Percentiles rank a stretch among this genome's conserved stretches.
Conservation (phyloP, 2,329 filamentous ascomycete species). For the Dactylellina drechsleri region DNA sequence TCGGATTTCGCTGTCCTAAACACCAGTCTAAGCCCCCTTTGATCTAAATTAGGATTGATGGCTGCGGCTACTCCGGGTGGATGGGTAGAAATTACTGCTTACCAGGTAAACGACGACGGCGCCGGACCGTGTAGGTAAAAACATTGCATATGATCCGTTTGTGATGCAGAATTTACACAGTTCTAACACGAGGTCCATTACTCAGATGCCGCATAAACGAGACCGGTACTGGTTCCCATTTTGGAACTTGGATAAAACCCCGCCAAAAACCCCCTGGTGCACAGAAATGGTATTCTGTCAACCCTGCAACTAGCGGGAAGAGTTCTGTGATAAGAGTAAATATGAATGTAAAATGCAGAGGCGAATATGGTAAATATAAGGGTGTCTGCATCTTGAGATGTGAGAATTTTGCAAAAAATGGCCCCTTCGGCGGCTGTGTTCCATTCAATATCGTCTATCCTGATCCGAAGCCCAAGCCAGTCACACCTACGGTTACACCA, state of each 20-base stretch:
- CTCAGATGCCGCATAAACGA: conserved; percentile 22
- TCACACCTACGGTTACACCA: conserved; percentile 1
- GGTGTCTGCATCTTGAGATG: conserved; percentile 12
- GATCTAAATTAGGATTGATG: too few species aligned
- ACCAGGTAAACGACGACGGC: too few species aligned
- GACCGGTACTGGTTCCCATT: conserved; percentile 7
- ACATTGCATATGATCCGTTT: too few species aligned
- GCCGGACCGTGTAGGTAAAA: too few species aligned
- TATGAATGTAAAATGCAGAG: conserved; percentile 5
- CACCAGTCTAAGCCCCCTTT: too few species aligned
- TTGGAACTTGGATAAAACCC: conserved; percentile 5
- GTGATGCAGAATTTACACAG: neutral
- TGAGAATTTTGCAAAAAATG: conserved; percentile 17
- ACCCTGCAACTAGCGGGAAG: neutral
- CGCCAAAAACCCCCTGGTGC: neutral
- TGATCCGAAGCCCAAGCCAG: neutral
- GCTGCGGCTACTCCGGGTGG: too few species aligned
- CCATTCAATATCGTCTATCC: conserved; percentile 6
- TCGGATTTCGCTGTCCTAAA: too few species aligned
- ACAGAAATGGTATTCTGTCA: too few species aligned
- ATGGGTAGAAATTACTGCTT: too few species aligned
- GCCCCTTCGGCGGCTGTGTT: conserved; percentile 11
- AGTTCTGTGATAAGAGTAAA: neutral
- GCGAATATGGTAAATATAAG: conserved; percentile 1
- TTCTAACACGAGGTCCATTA: neutral